These are phyloP conservation scores for Hansenula lynferdii DNA, from an alignment of 1,139 yeast genomes.

Conservation along the genomic window DNA sequence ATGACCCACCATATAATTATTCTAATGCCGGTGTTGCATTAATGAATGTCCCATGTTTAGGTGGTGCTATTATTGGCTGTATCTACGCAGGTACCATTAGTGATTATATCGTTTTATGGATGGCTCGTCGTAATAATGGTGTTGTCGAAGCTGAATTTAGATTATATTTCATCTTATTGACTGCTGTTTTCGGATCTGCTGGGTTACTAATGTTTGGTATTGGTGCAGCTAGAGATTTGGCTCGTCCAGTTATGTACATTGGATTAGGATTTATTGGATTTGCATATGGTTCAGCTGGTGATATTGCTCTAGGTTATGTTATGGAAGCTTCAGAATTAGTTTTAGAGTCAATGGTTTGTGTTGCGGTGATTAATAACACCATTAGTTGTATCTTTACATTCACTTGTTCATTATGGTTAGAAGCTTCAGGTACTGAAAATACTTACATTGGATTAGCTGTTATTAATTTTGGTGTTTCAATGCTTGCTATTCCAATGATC, in stretches of 20 bases:
- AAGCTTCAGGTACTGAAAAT: slow-evolving; percentile 59
- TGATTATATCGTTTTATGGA: slow-evolving; percentile 67
- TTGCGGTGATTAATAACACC: slow-evolving; percentile 72
- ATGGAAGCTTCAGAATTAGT: slow-evolving; percentile 75
- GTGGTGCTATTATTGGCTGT: slow-evolving; percentile 83
- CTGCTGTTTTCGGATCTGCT: slow-evolving; percentile 65
- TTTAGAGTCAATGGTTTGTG: slow-evolving; percentile 85
- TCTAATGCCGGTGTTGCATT: slow-evolving; percentile 73
- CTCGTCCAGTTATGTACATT: slow-evolving; percentile 60
- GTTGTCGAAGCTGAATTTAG: slow-evolving; percentile 77
- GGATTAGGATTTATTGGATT: slow-evolving; percentile 69
- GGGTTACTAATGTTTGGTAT: slow-evolving; percentile 81
- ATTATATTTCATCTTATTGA: slow-evolving; percentile 62
- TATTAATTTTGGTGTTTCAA: slow-evolving; percentile 59
- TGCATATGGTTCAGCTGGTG: slow-evolving; percentile 74
- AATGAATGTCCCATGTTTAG: slow-evolving; percentile 77
- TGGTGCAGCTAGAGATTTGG: slow-evolving; percentile 63
- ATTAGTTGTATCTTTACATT: slow-evolving; percentile 78
- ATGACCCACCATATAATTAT: slow-evolving; percentile 56
- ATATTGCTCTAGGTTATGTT: slow-evolving; percentile 64
- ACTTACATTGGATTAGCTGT: slow-evolving; percentile 75
- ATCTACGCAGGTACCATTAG: slow-evolving; percentile 69
- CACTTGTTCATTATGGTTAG: slow-evolving; percentile 71
- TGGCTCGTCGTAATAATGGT: slow-evolving; percentile 69
- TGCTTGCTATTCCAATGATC: slow-evolving; percentile 60